Conservation (phyloP, 805 yeast genomes). For the Yamadazyma philogaea region DNA sequence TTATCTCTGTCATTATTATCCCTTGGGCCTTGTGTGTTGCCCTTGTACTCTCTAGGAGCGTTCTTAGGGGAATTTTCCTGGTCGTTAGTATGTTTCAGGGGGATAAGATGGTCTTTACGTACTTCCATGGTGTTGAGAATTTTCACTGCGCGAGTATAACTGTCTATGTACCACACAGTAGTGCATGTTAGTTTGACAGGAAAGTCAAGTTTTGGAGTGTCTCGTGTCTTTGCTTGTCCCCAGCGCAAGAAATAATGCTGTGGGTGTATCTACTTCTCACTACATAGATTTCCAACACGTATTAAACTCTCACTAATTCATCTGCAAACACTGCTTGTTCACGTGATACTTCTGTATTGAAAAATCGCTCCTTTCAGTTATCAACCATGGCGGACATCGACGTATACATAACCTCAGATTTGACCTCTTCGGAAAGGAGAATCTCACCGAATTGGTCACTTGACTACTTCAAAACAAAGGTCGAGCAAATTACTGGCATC, state of each 20-base stretch:
- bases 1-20: conserved; percentile 12
- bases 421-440: conserved; percentile 68
- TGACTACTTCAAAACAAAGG: conserved; percentile 45
- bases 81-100: conserved; percentile 1
- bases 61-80: neutral
- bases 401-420: conserved; percentile 58
- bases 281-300: too few relatives aligned
- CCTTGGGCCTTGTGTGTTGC: too few relatives aligned
- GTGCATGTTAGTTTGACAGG: too few relatives aligned
- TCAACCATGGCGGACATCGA: conserved; percentile 41
- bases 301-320: too few relatives aligned
- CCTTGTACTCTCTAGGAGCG: neutral
- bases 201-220: too few relatives aligned
- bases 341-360: neutral
- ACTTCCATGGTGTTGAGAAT: conserved; percentile 7
- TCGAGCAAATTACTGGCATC: conserved; percentile 75
- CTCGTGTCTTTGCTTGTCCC: too few relatives aligned
- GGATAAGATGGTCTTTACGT: neutral
- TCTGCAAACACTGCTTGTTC: too few relatives aligned
- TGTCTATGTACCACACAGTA: neutral
- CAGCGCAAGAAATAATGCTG: too few relatives aligned
- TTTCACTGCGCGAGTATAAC: conserved; percentile 1
- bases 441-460: conserved; percentile 62
- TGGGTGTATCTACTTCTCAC: too few relatives aligned
- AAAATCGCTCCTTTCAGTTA: neutral